Conservation (phyloP, 176 grass and related monocot species). For the Phyllostachys edulis region DNA sequence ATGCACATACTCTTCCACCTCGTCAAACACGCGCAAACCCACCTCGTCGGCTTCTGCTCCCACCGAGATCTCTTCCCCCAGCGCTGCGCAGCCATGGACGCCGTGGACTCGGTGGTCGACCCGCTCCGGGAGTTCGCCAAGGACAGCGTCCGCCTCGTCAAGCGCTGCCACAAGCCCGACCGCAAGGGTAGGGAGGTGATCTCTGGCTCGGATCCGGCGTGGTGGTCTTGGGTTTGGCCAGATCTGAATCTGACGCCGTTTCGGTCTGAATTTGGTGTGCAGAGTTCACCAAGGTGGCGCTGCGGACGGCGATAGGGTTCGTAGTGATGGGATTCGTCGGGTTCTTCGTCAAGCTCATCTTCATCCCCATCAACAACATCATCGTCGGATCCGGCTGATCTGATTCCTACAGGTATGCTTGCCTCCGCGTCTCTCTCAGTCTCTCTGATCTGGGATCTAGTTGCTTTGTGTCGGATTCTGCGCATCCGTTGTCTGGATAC, state of each 20-base stretch:
- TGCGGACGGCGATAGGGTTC: constrained; percentile 79
- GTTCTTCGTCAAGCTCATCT: constrained; percentile 95
- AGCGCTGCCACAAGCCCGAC: constrained; percentile 99
- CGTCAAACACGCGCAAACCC: constrained; percentile 25
- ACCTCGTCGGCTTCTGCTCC: not conserved
- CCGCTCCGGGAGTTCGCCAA: constrained; percentile 91
- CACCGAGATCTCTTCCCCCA: constrained; percentile 8
- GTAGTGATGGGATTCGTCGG: constrained; percentile 95
- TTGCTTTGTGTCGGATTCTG: not conserved
- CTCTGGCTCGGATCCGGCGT: constrained; percentile 4
- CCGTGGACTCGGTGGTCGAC: constrained; percentile 88
- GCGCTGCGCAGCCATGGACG: constrained; percentile 62
- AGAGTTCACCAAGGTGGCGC: constrained; percentile 90
- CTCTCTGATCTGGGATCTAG: not conserved
- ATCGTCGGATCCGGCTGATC: constrained; percentile 82
- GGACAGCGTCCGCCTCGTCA: constrained; percentile 97
- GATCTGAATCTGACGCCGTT: constrained; percentile 36
- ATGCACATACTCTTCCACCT: not conserved
- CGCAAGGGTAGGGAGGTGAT: constrained; percentile 60
- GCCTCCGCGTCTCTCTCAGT: not conserved
- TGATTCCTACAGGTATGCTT: constrained; percentile 12
- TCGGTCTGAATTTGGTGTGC: not conserved
- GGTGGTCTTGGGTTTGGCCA: not conserved
- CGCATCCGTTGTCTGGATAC: not conserved
- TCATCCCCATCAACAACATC: constrained; percentile 98